These are phyloP conservation scores for Diplodia mutila DNA, from an alignment of 2,329 filamentous ascomycete species.

Conservation along the genomic window DNA sequence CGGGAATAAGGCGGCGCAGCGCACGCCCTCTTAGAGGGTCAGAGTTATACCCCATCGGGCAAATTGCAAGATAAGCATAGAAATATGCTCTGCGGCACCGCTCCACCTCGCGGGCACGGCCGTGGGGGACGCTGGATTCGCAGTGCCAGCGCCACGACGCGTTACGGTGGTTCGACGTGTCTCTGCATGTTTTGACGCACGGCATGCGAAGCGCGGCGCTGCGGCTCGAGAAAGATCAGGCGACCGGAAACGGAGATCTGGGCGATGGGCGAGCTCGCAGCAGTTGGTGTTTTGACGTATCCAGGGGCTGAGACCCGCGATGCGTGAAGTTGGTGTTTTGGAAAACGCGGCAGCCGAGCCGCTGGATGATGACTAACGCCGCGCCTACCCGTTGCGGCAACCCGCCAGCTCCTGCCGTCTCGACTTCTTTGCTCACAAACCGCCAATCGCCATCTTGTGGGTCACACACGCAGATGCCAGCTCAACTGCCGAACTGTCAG, in stretches of 20 bases:
- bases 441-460: neutral
- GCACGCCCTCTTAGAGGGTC: neutral
- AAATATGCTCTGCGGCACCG: neutral
- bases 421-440: neutral
- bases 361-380: neutral
- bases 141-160: too few species aligned
- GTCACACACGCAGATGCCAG: neutral
- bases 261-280: neutral
- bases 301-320: conserved; percentile 13
- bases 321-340: conserved; percentile 19
- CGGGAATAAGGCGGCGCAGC: neutral
- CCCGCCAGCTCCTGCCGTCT: neutral
- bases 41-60: neutral
- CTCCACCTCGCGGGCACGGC: neutral
- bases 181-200: conserved; percentile 11
- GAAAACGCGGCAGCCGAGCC: conserved; percentile 18
- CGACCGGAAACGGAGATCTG: conserved; percentile 13
- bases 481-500: neutral
- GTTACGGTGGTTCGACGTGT: too few species aligned
- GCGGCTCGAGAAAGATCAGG: conserved; percentile 4
- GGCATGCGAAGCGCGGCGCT: neutral
- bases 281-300: conserved; percentile 16
- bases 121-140: neutral
- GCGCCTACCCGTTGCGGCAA: neutral
- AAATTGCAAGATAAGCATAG: conserved; percentile 7